A percentile compares a stretch with the other conserved stretches of the same genome.
Conservation (phyloP, 352 stramenopile genomes). For the Pythium aristosporum region DNA sequence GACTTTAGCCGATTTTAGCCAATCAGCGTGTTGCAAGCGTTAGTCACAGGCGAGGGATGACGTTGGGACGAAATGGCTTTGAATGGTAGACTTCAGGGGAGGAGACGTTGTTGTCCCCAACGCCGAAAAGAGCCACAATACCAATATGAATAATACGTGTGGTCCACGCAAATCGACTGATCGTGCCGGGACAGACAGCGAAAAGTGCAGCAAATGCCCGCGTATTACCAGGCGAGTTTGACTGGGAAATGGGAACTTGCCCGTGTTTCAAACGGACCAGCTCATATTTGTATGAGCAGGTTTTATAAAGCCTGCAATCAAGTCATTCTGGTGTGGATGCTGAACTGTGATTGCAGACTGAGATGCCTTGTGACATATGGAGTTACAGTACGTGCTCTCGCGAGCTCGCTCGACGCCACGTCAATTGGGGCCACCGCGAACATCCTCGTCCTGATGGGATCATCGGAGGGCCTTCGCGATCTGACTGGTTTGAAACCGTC, state of each 20-base stretch:
- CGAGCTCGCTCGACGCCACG: conserved; percentile 5
- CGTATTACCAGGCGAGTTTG: no score
- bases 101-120: background rate
- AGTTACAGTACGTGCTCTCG: background rate
- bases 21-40: background rate
- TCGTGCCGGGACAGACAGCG: background rate
- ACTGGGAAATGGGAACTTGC: background rate
- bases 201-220: background rate
- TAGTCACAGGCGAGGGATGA: background rate
- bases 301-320: no score
- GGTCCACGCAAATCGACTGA: conserved; percentile 1
- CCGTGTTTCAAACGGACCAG: no score
- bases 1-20: background rate
- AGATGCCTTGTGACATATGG: no score
- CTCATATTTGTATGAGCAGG: no score
- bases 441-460: conserved; percentile 5
- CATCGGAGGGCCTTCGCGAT: background rate
- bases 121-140: background rate
- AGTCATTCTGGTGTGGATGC: no score
- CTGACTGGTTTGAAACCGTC: conserved; percentile 4
- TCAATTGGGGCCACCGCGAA: conserved; percentile 9
- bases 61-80: background rate
- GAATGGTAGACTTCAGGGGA: background rate
- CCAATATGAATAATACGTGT: background rate
- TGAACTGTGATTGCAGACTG: no score